These are phyloP conservation scores for Erodium trifolium DNA, from an alignment of 441 rosid species.

Conservation along the genomic window DNA sequence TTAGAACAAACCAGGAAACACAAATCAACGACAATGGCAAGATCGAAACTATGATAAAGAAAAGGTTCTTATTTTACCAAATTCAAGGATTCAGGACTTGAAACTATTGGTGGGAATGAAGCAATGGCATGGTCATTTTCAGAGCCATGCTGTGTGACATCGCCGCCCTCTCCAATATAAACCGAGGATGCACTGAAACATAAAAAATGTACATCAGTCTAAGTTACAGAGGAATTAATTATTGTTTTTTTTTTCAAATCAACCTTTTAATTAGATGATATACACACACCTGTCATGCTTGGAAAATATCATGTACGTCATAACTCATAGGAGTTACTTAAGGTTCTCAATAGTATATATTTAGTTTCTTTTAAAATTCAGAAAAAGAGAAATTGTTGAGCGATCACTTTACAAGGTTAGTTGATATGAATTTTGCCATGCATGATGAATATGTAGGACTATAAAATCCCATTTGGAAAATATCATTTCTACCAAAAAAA, in stretches of 20 bases:
- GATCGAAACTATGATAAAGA: slow-evolving; percentile 11
- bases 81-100: slow-evolving; percentile 50
- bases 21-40: slow-evolving; percentile 21
- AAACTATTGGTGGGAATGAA: slow-evolving; percentile 41
- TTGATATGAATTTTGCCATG: neutral
- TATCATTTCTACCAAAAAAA: neutral
- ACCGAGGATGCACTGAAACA: slow-evolving; percentile 47
- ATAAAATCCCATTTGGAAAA: slow-evolving; percentile 2
- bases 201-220: slow-evolving; percentile 6
- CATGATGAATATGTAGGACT: neutral
- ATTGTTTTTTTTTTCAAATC: neutral
- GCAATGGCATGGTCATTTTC: slow-evolving; percentile 38
- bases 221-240: neutral
- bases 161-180: slow-evolving; percentile 46
- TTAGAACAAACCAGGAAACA: slow-evolving; percentile 23
- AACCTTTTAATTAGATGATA: slow-evolving; percentile 4
- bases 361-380: neutral
- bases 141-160: slow-evolving; percentile 36
- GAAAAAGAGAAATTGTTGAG: slow-evolving; percentile 4
- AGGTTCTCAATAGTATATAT: neutral
- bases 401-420: neutral
- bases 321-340: neutral
- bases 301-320: neutral
- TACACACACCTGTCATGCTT: neutral
- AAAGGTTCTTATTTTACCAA: slow-evolving; percentile 38